Conservation (phyloP, 1,284 basidiomycete genomes). For the Inonotus hispidus region DNA sequence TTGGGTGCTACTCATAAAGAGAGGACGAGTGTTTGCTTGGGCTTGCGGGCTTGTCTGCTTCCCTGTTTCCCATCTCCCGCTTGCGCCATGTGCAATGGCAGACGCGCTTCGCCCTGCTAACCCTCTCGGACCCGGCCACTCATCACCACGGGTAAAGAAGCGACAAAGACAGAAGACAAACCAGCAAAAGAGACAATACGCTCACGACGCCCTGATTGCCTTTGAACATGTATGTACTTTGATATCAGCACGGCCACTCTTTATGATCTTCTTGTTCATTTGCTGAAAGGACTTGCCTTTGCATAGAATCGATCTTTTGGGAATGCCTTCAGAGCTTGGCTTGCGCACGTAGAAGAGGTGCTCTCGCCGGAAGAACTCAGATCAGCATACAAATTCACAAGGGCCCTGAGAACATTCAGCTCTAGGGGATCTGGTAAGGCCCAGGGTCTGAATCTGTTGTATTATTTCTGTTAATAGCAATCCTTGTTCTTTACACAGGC, state of each 20-base stretch:
- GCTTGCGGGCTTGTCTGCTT: no score
- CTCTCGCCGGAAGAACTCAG: conserved; percentile 15
- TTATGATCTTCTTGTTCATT: background rate
- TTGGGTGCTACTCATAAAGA: background rate
- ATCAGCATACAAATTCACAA: conserved; percentile 18
- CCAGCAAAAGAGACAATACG: conserved; percentile 13
- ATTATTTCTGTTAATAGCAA: no score
- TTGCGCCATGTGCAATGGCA: conserved; percentile 17
- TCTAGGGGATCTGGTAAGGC: conserved; percentile 16
- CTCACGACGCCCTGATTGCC: conserved; percentile 15
- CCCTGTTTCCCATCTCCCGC: background rate
- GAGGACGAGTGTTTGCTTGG: background rate
- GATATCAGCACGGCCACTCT: background rate
- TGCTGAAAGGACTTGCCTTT: background rate
- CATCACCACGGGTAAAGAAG: conserved; percentile 12
- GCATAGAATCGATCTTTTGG: conserved; percentile 15
- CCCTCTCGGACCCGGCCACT: background rate
- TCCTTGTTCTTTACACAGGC: background rate
- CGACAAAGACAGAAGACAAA: conserved; percentile 15
- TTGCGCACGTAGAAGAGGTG: conserved; percentile 14
- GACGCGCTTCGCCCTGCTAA: conserved; percentile 12
- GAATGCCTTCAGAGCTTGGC: conserved; percentile 18
- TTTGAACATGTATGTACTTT: conserved; percentile 14
- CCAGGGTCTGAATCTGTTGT: no score
- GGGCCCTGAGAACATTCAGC: conserved; percentile 16